These are phyloP conservation scores for Pseudocercospora eumusae DNA, from an alignment of 2,329 filamentous ascomycete species.

Conservation along the genomic window DNA sequence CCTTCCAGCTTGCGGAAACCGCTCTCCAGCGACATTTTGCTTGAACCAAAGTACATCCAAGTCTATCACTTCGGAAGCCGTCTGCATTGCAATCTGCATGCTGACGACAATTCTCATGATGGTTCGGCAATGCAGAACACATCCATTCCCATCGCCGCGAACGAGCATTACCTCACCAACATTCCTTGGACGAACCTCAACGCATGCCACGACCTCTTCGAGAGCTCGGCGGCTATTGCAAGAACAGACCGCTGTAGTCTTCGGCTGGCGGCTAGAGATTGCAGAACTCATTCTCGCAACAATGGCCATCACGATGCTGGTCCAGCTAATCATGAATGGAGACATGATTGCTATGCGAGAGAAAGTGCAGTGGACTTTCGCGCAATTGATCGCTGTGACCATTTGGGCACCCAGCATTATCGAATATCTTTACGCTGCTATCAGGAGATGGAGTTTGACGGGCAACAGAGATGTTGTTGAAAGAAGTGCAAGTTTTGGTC, in stretches of 20 bases:
- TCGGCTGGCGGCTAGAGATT: constrained; percentile 15
- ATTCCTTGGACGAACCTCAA: background rate
- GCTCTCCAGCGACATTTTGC: constrained; percentile 12
- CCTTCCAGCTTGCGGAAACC: constrained; percentile 11
- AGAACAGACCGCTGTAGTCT: background rate
- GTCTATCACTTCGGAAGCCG: constrained; percentile 1
- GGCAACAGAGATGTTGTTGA: background rate
- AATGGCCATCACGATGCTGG: constrained; percentile 9
- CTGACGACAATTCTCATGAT: constrained; percentile 4
- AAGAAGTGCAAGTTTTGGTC: background rate
- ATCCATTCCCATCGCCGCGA: background rate
- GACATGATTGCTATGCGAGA: constrained; percentile 15
- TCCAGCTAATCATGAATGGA: constrained; percentile 16
- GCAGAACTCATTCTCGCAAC: constrained; percentile 5
- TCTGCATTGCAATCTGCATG: constrained; percentile 5
- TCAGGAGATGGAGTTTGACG: constrained; percentile 9
- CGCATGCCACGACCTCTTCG: background rate
- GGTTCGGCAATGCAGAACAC: background rate
- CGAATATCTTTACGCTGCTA: constrained; percentile 22
- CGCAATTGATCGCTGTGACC: constrained; percentile 24
- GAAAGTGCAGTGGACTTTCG: constrained; percentile 21
- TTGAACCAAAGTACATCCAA: background rate
- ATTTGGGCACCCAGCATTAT: constrained; percentile 26
- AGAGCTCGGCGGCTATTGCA: background rate
- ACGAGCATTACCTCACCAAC: background rate